Evolutionary conservation across 805 yeast genomes (phyloP), one percentile per base, ranked within the genome.

Genomic region (Teunomyces funiuensis): DNA sequence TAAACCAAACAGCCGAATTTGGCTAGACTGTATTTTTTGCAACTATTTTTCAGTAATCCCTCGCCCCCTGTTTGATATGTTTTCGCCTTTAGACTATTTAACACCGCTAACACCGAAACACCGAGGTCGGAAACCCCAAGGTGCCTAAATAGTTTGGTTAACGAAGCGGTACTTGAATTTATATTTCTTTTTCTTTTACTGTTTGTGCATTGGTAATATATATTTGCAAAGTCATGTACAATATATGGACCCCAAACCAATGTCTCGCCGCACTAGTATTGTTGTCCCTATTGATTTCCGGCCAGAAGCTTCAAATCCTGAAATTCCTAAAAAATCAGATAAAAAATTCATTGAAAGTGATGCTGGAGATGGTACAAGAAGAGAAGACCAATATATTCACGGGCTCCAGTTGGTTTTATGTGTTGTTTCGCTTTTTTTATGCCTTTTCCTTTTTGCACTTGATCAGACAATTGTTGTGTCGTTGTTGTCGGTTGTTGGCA

Each of bases 311-410:
- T 22, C 10, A 5, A 11, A 22, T 7, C 25, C 25, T 22, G 25
- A 22, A 11, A 22, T 8, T 22, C 25, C 9, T 7, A 3, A 9
- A 3, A 11, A 22, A 5, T 11, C 7, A 3, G 11, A 4, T 7
- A 9, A 22, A 3, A 28, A 26, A 28, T 66, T 58, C 42, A 46
- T 53, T 25, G 75, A 71, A 44, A 53, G 65, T 37, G 73, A 70
- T 49, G 72, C 73, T 15, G 73, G 74, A 26, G 73, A 68, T 44
- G 73, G 73, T n/a, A 65, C 71, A 4, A 54, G 46, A 34, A 55
- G 69, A 47, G 63, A 62, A 40, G 72, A 68, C 28, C 68, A 65
- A 43, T 63, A 62, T 38, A 50, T 68, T 39, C 44, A 54, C 33
- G 73, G 73, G 0, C 10, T 40, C 16, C 47, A 51, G 17, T 47